These are phyloP conservation scores for Osmozyma mogii DNA, from an alignment of 805 yeast species.

Conservation along the genomic window DNA sequence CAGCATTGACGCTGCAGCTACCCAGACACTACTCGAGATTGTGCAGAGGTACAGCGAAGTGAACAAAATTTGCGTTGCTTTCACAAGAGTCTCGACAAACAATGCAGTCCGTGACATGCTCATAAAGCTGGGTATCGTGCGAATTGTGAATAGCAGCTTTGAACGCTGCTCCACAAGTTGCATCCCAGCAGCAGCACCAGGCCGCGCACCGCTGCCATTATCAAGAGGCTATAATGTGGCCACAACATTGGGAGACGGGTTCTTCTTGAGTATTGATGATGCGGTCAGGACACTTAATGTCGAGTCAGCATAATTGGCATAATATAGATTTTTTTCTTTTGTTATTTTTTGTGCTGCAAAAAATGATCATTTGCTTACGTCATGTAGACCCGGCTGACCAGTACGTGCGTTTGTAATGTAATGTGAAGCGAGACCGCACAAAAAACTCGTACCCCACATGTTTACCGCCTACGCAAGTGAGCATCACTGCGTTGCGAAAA, in stretches of 20 bases:
- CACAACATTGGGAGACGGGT: slow-evolving; percentile 19
- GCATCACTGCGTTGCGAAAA: too few relatives aligned
- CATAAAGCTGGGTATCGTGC: slow-evolving; percentile 45
- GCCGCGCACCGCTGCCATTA: too few relatives aligned
- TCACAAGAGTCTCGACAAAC: slow-evolving; percentile 51
- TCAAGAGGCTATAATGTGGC: slow-evolving; percentile 17
- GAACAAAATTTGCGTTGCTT: slow-evolving; percentile 48
- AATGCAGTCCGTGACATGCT: slow-evolving; percentile 42
- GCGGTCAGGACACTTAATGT: slow-evolving; percentile 37
- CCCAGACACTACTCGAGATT: slow-evolving; percentile 61
- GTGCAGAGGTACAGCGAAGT: slow-evolving; percentile 42
- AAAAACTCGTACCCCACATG: too few relatives aligned
- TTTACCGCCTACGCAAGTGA: too few relatives aligned
- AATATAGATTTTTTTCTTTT: too few relatives aligned
- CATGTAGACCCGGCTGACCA: too few relatives aligned
- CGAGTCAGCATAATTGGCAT: slow-evolving; percentile 1
- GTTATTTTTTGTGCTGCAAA: too few relatives aligned
- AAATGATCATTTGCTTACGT: too few relatives aligned
- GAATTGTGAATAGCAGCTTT: slow-evolving; percentile 16
- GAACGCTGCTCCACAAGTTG: slow-evolving; percentile 1
- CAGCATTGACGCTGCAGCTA: slow-evolving; percentile 70
- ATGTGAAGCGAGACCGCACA: too few relatives aligned
- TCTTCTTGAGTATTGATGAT: slow-evolving; percentile 46
- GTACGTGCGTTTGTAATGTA: too few relatives aligned
- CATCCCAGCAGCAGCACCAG: too few relatives aligned